These are phyloP conservation scores for Pisolithus marmoratus DNA, from an alignment of 768 basidiomycete species.

Conservation along the genomic window DNA sequence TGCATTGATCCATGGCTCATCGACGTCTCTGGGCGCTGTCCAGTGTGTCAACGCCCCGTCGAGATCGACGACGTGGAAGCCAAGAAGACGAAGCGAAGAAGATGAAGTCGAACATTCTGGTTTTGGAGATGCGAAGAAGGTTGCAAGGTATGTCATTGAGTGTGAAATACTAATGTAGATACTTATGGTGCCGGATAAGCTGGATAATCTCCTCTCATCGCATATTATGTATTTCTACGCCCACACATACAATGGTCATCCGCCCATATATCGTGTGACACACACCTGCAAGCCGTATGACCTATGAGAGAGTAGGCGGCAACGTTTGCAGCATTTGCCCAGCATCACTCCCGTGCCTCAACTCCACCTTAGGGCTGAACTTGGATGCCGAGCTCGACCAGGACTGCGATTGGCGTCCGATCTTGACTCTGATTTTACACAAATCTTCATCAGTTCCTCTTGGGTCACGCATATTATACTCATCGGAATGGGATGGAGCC, in stretches of 20 bases:
- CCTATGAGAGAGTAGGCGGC: not conserved
- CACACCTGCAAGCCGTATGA: not conserved
- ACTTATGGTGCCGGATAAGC: not conserved
- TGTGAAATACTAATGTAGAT: not conserved
- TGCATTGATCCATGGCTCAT: constrained; percentile 89
- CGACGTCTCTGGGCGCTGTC: constrained; percentile 82
- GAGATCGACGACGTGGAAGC: constrained; percentile 38
- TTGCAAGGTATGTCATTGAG: not conserved
- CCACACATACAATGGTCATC: constrained; percentile 15
- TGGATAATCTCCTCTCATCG: not conserved
- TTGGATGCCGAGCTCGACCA: too few relatives aligned
- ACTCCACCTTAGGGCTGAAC: too few relatives aligned
- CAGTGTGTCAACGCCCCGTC: constrained; percentile 76
- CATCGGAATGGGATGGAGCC: too few relatives aligned
- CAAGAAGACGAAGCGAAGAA: constrained; percentile 27
- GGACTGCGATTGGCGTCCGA: too few relatives aligned
- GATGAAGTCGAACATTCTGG: constrained; percentile 9
- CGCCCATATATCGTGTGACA: not conserved
- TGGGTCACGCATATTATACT: too few relatives aligned
- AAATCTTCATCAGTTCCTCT: too few relatives aligned
- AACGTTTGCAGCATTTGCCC: too few relatives aligned
- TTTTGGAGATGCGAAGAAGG: not conserved
- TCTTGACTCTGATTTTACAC: too few relatives aligned
- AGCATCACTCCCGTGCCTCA: too few relatives aligned
- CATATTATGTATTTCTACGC: constrained; percentile 3